Evolutionary conservation across 129 eudicot species (phyloP), one percentile per base, ranked within the genome.

Genomic region (Flaveria ramosissima): DNA sequence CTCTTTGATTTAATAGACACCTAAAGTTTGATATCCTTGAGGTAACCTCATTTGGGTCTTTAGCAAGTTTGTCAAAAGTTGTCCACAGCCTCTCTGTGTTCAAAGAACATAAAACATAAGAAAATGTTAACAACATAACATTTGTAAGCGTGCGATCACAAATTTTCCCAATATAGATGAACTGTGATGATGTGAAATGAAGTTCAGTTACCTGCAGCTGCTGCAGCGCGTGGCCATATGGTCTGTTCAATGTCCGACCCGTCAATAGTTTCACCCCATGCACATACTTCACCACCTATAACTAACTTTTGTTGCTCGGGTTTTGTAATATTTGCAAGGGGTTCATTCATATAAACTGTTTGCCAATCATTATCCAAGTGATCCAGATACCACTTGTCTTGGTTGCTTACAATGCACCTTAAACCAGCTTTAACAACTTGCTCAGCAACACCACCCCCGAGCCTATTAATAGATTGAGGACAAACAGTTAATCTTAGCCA

Each of bases 151-250:
- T 0, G 26, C 39, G 71, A 36, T 32, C 13, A 72, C 26, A 43
- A 72, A 3, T 43, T 26, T 41, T 48, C 65, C 30, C 61, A 16
- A 62, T 15, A 56, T 19, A 75, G 11, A 72, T 23, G 48, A 53
- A 36, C 8, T 12, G 65, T 70, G 46, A 42, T 13, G 56, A 53
- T 13, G 50, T 32, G 16, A 32, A 41, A 50, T 19, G 23, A 66
- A 51, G 41, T 24, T 56, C 11, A 17, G 67, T 42, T 83, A 93
- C 98, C 98, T 84, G 96, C 97, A 56, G 98, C 97, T 2, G 98
- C 98, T 0, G 97, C 96, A 53, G 97, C 98, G 60, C 98, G 96
- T 26, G 98, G 98, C 98, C 98, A 94, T 68, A 94, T 89, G 39
- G 97, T 94, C 77, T 89, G 96, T 83, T 91, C 89, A 68, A 94